phyloP scores from a whole-genome alignment of 2,329 filamentous ascomycete genomes.

The Talaromyces sp. region DNA sequence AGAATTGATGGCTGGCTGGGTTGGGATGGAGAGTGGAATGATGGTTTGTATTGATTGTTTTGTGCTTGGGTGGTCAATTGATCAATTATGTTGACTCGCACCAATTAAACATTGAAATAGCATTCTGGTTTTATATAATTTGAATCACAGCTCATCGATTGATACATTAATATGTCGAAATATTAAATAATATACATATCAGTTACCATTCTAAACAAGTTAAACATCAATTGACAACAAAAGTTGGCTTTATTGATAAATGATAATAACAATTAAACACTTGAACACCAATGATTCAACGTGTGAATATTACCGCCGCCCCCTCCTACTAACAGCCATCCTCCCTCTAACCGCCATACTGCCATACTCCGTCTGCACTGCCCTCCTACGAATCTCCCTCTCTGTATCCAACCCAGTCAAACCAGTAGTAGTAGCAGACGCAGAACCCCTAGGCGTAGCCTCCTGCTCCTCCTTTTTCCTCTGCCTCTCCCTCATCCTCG shows the following conservation, averaged over 20 bases:
- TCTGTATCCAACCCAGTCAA: background rate
- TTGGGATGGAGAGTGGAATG: background rate
- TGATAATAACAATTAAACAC: background rate
- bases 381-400: constrained; percentile 14
- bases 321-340: constrained; percentile 7
- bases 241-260: background rate
- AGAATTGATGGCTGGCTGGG: background rate
- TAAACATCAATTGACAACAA: background rate
- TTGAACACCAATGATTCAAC: too few relatives aligned
- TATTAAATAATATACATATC: too few relatives aligned
- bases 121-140: too few relatives aligned
- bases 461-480: constrained; percentile 5
- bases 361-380: constrained; percentile 26
- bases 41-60: too few relatives aligned
- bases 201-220: too few relatives aligned
- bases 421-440: background rate
- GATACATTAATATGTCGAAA: too few relatives aligned
- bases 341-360: constrained; percentile 28
- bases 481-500: constrained; percentile 19
- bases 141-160: too few relatives aligned
- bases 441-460: background rate
- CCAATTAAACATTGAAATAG: too few relatives aligned
- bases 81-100: too few relatives aligned
- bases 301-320: background rate
- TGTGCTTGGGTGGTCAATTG: too few relatives aligned